A percentile compares a stretch with the other conserved stretches of the same genome.
Evolutionary conservation across 257 asterid species (phyloP).

Genomic region (Ajuga chamaepitys): DNA sequence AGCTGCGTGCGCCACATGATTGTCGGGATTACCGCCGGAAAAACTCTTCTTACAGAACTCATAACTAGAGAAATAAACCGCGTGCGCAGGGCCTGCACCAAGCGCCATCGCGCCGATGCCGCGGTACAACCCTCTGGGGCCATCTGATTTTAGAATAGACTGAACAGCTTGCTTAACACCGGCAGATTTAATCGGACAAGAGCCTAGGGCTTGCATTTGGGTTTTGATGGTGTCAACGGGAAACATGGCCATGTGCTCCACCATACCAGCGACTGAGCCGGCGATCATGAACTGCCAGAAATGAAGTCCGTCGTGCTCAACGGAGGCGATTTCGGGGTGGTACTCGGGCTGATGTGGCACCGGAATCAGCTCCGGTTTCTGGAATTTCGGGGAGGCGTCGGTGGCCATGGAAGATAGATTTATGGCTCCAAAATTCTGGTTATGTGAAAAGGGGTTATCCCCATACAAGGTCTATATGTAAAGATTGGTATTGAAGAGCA

Average conservation of each 20-base stretch:
- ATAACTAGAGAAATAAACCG: constrained; percentile 80
- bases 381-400: constrained; percentile 65
- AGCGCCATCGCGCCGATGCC: constrained; percentile 97
- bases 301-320: constrained; percentile 76
- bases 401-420: constrained; percentile 50
- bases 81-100: constrained; percentile 98
- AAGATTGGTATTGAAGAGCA: neutral
- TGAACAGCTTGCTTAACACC: constrained; percentile 50
- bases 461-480: constrained; percentile 13
- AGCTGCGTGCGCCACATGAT: constrained; percentile 60
- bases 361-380: constrained; percentile 54
- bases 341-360: constrained; percentile 46
- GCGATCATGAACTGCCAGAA: constrained; percentile 92
- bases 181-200: constrained; percentile 75
- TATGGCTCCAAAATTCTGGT: constrained; percentile 4
- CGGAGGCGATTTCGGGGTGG: constrained; percentile 29
- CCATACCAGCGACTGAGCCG: constrained; percentile 88
- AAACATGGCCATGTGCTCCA: constrained; percentile 97
- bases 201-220: constrained; percentile 87
- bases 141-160: constrained; percentile 64
- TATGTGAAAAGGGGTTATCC: neutral
- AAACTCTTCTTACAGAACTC: constrained; percentile 67
- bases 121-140: constrained; percentile 65
- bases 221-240: constrained; percentile 92
- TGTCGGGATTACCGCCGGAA: constrained; percentile 63